phyloP scores from a whole-genome alignment of 345 rosid genomes.

The Murraya koenigii region DNA sequence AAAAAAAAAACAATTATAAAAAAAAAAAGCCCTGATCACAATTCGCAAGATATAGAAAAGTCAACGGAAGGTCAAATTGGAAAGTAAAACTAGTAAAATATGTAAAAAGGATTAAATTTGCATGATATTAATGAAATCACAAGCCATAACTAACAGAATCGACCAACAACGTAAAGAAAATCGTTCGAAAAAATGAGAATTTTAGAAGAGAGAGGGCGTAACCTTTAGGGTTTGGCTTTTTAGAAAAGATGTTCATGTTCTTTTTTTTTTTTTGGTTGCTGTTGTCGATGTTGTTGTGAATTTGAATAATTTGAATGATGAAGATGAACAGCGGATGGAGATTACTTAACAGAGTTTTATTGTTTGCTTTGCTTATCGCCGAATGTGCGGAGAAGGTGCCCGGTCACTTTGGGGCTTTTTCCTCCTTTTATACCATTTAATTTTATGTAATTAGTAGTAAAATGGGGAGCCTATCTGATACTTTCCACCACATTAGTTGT shows the following conservation, averaged over 20 bases:
- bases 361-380: not conserved
- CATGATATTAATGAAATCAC: not conserved
- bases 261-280: not conserved
- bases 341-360: not conserved
- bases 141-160: not conserved
- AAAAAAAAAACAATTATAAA: not conserved
- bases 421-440: not conserved
- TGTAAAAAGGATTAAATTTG: not conserved
- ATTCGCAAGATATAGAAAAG: not conserved
- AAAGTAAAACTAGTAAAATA: not conserved
- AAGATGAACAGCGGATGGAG: slow-evolving; percentile 1
- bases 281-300: too few relatives aligned
- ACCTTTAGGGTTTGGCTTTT: slow-evolving; percentile 82
- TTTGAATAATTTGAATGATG: not conserved
- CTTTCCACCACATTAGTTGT: too few relatives aligned
- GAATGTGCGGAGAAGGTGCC: slow-evolving; percentile 26
- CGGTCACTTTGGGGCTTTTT: slow-evolving; percentile 11
- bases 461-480: too few relatives aligned
- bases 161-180: not conserved
- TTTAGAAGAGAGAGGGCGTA: not conserved
- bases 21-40: not conserved
- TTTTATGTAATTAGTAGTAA: too few relatives aligned
- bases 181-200: not conserved
- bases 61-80: not conserved
- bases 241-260: slow-evolving; percentile 62